Conservation (phyloP, 225 moss, liverwort and hornwort genomes). For the Marchantia paleacea region DNA sequence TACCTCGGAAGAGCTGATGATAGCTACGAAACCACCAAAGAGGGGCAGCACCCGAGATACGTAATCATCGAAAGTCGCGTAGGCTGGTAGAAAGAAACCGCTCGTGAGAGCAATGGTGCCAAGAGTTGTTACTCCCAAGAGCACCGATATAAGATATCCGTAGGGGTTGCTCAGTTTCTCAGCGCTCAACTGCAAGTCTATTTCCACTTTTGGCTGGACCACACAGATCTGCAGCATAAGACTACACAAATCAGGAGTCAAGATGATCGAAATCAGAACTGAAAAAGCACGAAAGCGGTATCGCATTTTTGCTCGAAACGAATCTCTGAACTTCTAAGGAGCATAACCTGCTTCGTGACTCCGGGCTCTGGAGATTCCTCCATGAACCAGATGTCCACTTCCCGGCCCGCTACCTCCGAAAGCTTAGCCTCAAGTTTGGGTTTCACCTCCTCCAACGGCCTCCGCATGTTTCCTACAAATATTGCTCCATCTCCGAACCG, state of each 20-base stretch:
- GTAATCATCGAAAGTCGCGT: constrained; percentile 74
- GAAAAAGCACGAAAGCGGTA: background rate
- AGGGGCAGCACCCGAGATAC: constrained; percentile 77
- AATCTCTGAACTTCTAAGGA: background rate
- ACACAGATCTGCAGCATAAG: constrained; percentile 63
- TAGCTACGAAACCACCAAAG: constrained; percentile 69
- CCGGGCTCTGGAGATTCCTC: constrained; percentile 69
- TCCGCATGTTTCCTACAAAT: constrained; percentile 79
- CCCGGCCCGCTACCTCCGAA: constrained; percentile 62
- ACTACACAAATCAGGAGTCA: background rate
- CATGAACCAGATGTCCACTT: constrained; percentile 97
- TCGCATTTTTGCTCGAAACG: background rate
- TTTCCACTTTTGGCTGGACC: constrained; percentile 91
- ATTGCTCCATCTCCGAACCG: constrained; percentile 96
- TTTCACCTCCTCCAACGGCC: constrained; percentile 83
- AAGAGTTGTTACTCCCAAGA: constrained; percentile 73
- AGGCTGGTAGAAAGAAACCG: constrained; percentile 79
- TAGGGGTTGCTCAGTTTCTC: constrained; percentile 62
- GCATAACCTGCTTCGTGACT: constrained; percentile 64
- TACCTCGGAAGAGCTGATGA: constrained; percentile 85
- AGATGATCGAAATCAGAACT: too few relatives aligned
- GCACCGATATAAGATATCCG: constrained; percentile 58
- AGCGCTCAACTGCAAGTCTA: constrained; percentile 70
- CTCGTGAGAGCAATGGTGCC: constrained; percentile 88
- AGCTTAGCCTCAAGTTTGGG: constrained; percentile 64